Base-by-base conservation (phyloP, 345 rosid genomes). In the Kernera saxatilis region DNA sequence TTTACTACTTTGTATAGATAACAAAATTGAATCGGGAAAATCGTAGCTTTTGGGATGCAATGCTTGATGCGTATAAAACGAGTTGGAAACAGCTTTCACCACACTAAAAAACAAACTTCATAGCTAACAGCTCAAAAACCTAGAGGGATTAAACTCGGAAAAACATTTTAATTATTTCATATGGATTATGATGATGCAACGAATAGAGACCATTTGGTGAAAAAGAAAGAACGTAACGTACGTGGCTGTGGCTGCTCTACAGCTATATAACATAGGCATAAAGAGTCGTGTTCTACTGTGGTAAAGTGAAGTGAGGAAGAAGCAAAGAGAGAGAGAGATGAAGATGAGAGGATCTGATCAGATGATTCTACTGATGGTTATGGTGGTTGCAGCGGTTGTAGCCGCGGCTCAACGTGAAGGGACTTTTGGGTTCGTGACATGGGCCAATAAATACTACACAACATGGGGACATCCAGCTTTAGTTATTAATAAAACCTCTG, bases 391-490 rank as follows among this genome's bases (percentile, higher is more conserved):
- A 35, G 33, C 25, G 13, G 49, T 58, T 27, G 51, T 36, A 39
- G 54, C 48, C 5, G 12, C 14, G 8, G 61, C 65, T 69, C 30
- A 17, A 53, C 37, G 36, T 55, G 40, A 69, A 76, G 75, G 27
- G 6, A 2, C 22, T 19, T 2, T 13, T 57, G 79, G 79, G 23
- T 55, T 76, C 50, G 79, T 76, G 75, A 76, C 71, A 62, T 76
- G 79, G 79, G 53, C 15, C 23, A 65, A 70, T 39, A 56, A 69
- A 1, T 17, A 76, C 46, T 76, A 76, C 75, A 3, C 5, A 40
- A 76, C 75, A 45, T 76, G 79, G 75, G 79, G 79, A 76, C 69
- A 76, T 37, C 60, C 40, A n/a, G 53, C 71, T 69, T 62, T 76
- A 45, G 70, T 69, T 63, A 30, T 63, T 55, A 76, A 76, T 69